These are phyloP conservation scores for Moesziomyces sp. DNA, from an alignment of 1,284 basidiomycete species.

Conservation along the genomic window DNA sequence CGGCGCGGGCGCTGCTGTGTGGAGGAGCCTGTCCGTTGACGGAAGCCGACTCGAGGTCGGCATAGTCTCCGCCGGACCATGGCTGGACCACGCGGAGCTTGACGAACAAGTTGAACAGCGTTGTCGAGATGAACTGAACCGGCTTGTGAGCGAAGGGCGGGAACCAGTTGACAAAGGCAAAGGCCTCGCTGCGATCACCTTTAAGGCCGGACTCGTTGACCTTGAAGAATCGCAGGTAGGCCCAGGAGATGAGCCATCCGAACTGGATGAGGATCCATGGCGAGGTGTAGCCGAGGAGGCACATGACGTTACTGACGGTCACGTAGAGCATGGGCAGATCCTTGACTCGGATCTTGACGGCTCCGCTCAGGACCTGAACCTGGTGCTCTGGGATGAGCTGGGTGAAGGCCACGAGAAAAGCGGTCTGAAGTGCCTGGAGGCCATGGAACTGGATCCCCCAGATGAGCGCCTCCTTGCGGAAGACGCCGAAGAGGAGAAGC, in stretches of 20 bases:
- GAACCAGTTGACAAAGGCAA: conserved; percentile 96
- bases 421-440: conserved; percentile 89
- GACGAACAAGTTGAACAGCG: conserved; percentile 75
- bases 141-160: conserved; percentile 79
- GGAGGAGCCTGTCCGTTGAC: conserved; percentile 70
- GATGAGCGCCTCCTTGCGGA: conserved; percentile 54
- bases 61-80: conserved; percentile 66
- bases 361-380: conserved; percentile 83
- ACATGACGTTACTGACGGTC: conserved; percentile 87
- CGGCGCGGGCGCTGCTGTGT: conserved; percentile 49
- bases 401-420: conserved; percentile 92
- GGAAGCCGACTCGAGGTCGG: conserved; percentile 73
- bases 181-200: conserved; percentile 94
- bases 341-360: conserved; percentile 89
- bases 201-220: conserved; percentile 74
- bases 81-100: conserved; percentile 79
- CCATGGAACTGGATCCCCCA: conserved; percentile 90
- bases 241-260: conserved; percentile 94
- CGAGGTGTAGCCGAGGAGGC: conserved; percentile 85
- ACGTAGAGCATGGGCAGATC: conserved; percentile 92
- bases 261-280: conserved; percentile 95
- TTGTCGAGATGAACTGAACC: conserved; percentile 77
- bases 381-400: conserved; percentile 98
- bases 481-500: conserved; percentile 53
- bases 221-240: conserved; percentile 97